Percentiles rank a stretch among this genome's conserved stretches.
Conservation (phyloP, 345 rosid species). For the Physaria fendleri region DNA sequence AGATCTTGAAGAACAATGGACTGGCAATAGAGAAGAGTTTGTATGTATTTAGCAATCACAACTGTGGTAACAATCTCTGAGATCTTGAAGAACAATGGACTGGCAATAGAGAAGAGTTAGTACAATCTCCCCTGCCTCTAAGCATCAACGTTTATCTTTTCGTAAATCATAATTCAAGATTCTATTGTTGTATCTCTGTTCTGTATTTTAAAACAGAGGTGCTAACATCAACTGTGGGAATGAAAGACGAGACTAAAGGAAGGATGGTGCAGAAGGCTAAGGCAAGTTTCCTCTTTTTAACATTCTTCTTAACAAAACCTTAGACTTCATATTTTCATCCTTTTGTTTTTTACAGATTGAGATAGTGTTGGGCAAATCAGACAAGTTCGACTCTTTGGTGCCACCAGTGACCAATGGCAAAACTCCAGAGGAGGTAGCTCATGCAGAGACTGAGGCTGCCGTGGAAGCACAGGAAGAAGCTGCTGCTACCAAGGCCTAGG, state of each 20-base stretch:
- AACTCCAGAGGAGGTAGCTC: slow-evolving; percentile 18
- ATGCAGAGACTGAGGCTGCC: slow-evolving; percentile 18
- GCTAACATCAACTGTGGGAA: slow-evolving; percentile 74
- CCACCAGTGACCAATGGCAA: slow-evolving; percentile 27
- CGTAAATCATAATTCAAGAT: neutral
- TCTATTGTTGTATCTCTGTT: neutral
- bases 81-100: slow-evolving; percentile 85
- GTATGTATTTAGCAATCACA: slow-evolving; percentile 68
- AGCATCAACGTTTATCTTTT: too few species aligned
- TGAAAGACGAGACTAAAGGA: slow-evolving; percentile 84
- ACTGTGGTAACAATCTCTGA: slow-evolving; percentile 86
- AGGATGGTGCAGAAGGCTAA: slow-evolving; percentile 78
- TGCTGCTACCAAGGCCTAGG: slow-evolving; percentile 29
- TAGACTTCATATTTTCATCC: neutral
- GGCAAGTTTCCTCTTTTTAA: slow-evolving; percentile 33
- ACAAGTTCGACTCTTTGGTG: slow-evolving; percentile 64
- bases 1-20: slow-evolving; percentile 90
- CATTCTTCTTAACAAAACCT: neutral
- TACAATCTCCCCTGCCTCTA: neutral
- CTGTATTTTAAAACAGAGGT: slow-evolving; percentile 46
- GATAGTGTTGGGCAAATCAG: slow-evolving; percentile 68
- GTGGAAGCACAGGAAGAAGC: slow-evolving; percentile 16
- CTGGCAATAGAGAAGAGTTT: slow-evolving; percentile 81
- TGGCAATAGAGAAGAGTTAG: slow-evolving; percentile 85
- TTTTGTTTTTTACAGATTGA: slow-evolving; percentile 43